A percentile compares a stretch with the other conserved stretches of the same genome.
These are phyloP conservation scores for Leccinum obscurum DNA, from an alignment of 768 basidiomycete genomes.

Conservation along the genomic window DNA sequence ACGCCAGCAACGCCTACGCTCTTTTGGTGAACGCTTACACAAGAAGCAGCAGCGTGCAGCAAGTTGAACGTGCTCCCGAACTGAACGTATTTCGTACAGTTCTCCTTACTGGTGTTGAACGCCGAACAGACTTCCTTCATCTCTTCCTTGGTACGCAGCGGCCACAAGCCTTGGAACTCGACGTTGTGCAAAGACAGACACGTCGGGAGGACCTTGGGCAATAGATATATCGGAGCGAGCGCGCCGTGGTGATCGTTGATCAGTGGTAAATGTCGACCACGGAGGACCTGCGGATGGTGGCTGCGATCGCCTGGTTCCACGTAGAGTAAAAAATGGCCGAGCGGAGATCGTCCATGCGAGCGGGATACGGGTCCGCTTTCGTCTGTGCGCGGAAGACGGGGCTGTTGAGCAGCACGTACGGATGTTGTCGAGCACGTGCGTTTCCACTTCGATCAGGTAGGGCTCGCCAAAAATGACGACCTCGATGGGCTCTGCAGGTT, in stretches of 20 bases:
- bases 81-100: conserved; percentile 96
- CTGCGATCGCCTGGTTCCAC: conserved; percentile 96
- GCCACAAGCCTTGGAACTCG: conserved; percentile 97
- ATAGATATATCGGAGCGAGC: conserved; percentile 84
- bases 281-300: conserved; percentile 82
- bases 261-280: conserved; percentile 88
- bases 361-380: conserved; percentile 93
- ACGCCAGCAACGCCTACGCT: conserved; percentile 94
- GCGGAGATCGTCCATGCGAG: conserved; percentile 95
- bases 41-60: conserved; percentile 89
- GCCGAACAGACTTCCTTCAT: conserved; percentile 99
- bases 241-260: conserved; percentile 96
- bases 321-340: conserved; percentile 98
- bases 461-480: conserved; percentile 96
- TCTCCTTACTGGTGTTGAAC: conserved; percentile 95
- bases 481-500: conserved; percentile 91
- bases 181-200: conserved; percentile 95
- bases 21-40: conserved; percentile 91
- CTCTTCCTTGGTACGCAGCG: conserved; percentile 93
- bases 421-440: conserved; percentile 91
- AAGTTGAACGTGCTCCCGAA: conserved; percentile 98
- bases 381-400: conserved; percentile 97
- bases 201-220: conserved; percentile 87
- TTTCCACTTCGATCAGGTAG: conserved; percentile 95
- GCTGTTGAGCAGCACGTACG: conserved; percentile 90